phyloP scores from a whole-genome alignment of 176 grass and related monocot species.

The Secale cereale region DNA sequence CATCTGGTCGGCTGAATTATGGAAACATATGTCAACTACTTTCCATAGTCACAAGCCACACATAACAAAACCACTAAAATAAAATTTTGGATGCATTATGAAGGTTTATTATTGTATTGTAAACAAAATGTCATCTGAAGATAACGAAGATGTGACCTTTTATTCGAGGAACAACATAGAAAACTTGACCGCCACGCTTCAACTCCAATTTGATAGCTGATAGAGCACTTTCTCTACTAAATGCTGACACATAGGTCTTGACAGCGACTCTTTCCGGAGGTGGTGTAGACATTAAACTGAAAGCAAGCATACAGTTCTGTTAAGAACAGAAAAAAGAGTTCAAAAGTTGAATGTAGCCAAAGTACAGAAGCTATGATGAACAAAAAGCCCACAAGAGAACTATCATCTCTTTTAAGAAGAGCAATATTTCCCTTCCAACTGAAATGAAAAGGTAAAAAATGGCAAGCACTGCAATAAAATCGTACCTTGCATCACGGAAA shows the following conservation, averaged over 20 bases:
- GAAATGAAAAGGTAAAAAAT: not conserved
- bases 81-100: constrained; percentile 19
- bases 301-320: constrained; percentile 29
- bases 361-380: constrained; percentile 18
- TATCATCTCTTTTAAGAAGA: not conserved
- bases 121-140: constrained; percentile 21
- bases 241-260: constrained; percentile 75
- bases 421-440: not conserved
- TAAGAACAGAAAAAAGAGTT: not conserved
- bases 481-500: constrained; percentile 94
- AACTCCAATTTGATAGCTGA: constrained; percentile 86
- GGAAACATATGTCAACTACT: not conserved
- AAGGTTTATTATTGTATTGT: not conserved
- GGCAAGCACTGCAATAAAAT: not conserved
- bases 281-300: constrained; percentile 95
- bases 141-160: constrained; percentile 50
- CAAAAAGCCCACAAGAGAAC: not conserved
- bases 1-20: not conserved
- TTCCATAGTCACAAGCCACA: not conserved
- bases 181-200: constrained; percentile 87
- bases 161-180: constrained; percentile 98
- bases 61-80: not conserved
- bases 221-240: constrained; percentile 72
- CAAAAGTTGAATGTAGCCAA: constrained; percentile 10
- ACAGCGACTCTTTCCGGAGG: constrained; percentile 93